Evolutionary conservation across 2,329 filamentous ascomycete genomes (phyloP), one percentile per base, ranked within the genome.

Genomic region (Alternaria sp.): DNA sequence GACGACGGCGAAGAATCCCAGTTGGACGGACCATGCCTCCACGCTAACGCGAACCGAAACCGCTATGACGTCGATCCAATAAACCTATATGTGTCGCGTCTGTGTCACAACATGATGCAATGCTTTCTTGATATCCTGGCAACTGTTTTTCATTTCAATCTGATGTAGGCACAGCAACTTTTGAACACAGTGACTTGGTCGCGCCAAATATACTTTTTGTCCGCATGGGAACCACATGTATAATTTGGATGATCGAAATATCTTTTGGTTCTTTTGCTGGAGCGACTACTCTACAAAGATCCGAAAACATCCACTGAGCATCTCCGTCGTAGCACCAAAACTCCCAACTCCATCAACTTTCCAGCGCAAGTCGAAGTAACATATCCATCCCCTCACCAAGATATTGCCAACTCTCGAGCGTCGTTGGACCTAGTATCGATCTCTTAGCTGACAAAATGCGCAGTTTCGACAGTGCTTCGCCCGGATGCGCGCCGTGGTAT

Each of bases 381-480:
- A 3, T n/a, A 9, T 34, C 12, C 25, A 27, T 27, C 7, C 28
- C 6, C 20, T 16, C 27, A 7, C 27, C n/a, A 14, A 9, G 8
- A 30, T 12, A n/a, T 20, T 7, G 7, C 28, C 12, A 22, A 10
- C 4, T 49, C 18, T n/a, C 34, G 12, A 5, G 2, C 0, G 5
- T 3, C 7, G 20, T 22, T 3, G 18, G 18, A 22, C 38, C 18
- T 41, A 49, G 10, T 18, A 36, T 22, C 36, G 7, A 38, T 46
- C 41, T 18, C 55, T 48, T 54, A 28, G 52, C 30, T 55, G 44
- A 40, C 68, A 70, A 50, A 70, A 65, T 18, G 45, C 34, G 14
- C 66, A 70, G 5, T 50, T 28, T 14, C 30, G 38, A 48, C 56
- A 54, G 18, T 70, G 68, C 18, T 28, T 38, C 20, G 30, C 41